Evolutionary conservation across 2,329 filamentous ascomycete species (phyloP), one percentile per base, ranked within the genome.

Genomic region (Peltaster fructicola): DNA sequence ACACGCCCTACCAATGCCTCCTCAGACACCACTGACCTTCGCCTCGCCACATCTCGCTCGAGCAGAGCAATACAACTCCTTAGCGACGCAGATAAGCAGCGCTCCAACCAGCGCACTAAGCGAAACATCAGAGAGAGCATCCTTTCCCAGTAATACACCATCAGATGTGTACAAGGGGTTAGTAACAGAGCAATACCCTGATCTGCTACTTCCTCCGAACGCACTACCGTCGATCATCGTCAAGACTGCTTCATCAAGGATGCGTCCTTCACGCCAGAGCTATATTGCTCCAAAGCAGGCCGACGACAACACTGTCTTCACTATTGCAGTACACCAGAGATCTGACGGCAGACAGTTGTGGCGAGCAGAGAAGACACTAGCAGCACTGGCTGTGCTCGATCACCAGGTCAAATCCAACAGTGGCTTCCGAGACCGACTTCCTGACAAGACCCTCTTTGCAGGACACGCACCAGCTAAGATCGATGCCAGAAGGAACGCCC

Each of bases 231-330:
- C 79, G 1, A 75, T 98, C 28, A 68, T 77, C 34, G 72, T 93
- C 23, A 79, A 68, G 46, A 85, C 93, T 4, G 80, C 82, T 3
- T 95, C 88, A 4, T 95, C 88, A 12, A 73, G 88, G n/a, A 72
- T 98, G 60, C 82, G 80, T 44, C 88, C 85, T 8, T 92, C 85
- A 1, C 65, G 85, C 34, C 72, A 81, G 17, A 93, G 84, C 46
- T 67, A 88, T 38, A 59, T 92, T 41, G 78, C 73, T 2, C 59
- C 82, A 7, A 85, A 71, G 24, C 73, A 79, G 32, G 59, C 77
- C 11, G 84, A 93, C 30, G 85, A 92, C 44, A 84, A 93, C 39
- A 81, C 84, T 0, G 85, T 95, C 1, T 93, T 95, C 43, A 92
- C 82, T 0, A 59, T 98, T 26, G 84, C 82, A 10, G 59, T 98